A percentile compares a stretch with the other conserved stretches of the same genome.
Conservation (phyloP, 345 rosid species). For the Corchorus olitorius region DNA sequence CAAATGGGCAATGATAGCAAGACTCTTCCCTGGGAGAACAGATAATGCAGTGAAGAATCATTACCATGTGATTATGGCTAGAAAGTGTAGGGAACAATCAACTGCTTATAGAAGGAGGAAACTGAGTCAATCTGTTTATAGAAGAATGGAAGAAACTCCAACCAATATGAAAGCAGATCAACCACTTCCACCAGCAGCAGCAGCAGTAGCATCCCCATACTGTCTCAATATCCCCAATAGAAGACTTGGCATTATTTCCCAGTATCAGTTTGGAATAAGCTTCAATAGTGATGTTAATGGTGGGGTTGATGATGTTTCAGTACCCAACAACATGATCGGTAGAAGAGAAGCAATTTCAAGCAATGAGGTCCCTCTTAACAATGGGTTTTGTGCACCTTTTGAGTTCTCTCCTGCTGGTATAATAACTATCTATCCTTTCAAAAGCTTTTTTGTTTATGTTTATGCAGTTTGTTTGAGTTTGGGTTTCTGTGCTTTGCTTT, state of each 20-base stretch:
- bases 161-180: constrained; percentile 17
- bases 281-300: constrained; percentile 31
- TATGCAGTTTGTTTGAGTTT: constrained; percentile 12
- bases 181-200: not conserved
- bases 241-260: constrained; percentile 20
- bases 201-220: not conserved
- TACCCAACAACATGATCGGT: constrained; percentile 25
- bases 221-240: constrained; percentile 28
- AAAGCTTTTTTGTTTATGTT: not conserved
- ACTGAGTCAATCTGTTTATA: constrained; percentile 40
- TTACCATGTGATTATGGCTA: constrained; percentile 99
- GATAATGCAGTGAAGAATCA: constrained; percentile 98
- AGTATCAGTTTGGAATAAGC: constrained; percentile 24
- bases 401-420: constrained; percentile 42
- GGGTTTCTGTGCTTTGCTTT: constrained; percentile 29
- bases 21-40: constrained; percentile 98
- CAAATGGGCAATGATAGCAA: constrained; percentile 99
- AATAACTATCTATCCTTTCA: not conserved
- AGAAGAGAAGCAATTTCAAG: constrained; percentile 28
- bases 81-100: constrained; percentile 89
- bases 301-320: constrained; percentile 26
- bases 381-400: constrained; percentile 23
- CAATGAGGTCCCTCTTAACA: constrained; percentile 16
- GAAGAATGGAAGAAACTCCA: constrained; percentile 39
- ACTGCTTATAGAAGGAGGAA: constrained; percentile 75